phyloP scores from a whole-genome alignment of 129 eudicot genomes.

The Saussurea involucrata region DNA sequence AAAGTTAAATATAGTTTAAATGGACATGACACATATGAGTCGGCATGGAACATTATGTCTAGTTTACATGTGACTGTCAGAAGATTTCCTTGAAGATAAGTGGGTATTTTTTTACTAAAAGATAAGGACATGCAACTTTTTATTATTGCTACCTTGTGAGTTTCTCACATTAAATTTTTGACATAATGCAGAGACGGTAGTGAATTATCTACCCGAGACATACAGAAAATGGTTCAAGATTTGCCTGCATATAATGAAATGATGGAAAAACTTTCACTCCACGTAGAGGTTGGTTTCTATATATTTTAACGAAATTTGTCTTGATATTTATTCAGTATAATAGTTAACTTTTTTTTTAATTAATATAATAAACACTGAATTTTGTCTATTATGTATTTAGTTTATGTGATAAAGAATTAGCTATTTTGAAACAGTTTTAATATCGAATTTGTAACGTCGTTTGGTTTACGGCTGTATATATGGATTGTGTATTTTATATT shows the following conservation, averaged over 20 bases:
- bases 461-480: no score
- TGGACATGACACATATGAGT: neutral
- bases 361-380: no score
- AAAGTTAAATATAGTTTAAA: neutral
- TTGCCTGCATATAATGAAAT: slow-evolving; percentile 86
- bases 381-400: no score
- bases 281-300: slow-evolving; percentile 73
- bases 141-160: neutral
- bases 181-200: slow-evolving; percentile 63
- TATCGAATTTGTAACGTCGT: no score
- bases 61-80: neutral
- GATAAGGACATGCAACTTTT: neutral
- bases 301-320: no score
- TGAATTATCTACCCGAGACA: slow-evolving; percentile 86
- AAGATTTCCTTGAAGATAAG: neutral
- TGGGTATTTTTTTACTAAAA: neutral
- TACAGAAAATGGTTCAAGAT: slow-evolving; percentile 98
- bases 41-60: neutral
- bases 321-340: no score
- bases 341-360: no score
- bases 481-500: no score
- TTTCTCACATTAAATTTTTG: slow-evolving; percentile 19
- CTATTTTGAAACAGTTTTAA: no score
- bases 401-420: no score
- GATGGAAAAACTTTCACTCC: slow-evolving; percentile 86